phyloP scores from a whole-genome alignment of 1,284 basidiomycete species.

The Austropuccinia psidii region DNA sequence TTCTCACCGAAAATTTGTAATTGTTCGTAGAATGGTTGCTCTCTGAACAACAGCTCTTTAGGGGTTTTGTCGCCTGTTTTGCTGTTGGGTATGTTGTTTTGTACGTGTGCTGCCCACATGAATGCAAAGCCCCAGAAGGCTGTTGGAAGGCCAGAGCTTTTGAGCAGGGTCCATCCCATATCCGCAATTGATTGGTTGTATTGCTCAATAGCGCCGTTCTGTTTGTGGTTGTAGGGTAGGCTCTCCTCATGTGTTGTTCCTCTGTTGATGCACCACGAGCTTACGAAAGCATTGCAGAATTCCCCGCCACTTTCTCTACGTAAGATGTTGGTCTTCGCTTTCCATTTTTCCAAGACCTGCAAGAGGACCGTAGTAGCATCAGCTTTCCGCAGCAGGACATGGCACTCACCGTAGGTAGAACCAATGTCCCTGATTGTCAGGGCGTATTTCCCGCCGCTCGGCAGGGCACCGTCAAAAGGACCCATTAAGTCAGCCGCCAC shows the following conservation, averaged over 20 bases:
- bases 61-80: not conserved
- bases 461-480: not conserved
- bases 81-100: not conserved
- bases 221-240: not conserved
- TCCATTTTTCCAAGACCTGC: not conserved
- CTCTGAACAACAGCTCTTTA: not conserved
- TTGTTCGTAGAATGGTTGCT: not conserved
- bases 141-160: not conserved
- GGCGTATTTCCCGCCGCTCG: not conserved
- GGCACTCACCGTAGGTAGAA: not conserved
- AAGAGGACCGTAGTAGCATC: not conserved
- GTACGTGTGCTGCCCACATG: not conserved
- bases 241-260: not conserved
- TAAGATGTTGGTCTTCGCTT: not conserved
- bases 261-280: not conserved
- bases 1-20: not conserved
- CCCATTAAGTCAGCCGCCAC: not conserved
- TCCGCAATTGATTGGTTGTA: not conserved
- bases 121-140: constrained; percentile 1
- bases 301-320: not conserved
- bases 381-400: not conserved
- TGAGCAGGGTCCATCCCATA: not conserved
- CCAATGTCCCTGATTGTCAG: not conserved
- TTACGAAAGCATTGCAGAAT: not conserved
- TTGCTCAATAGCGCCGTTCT: not conserved